These are phyloP conservation scores for Arthrinium puccinioides DNA, from an alignment of 2,329 filamentous ascomycete species.

Conservation along the genomic window DNA sequence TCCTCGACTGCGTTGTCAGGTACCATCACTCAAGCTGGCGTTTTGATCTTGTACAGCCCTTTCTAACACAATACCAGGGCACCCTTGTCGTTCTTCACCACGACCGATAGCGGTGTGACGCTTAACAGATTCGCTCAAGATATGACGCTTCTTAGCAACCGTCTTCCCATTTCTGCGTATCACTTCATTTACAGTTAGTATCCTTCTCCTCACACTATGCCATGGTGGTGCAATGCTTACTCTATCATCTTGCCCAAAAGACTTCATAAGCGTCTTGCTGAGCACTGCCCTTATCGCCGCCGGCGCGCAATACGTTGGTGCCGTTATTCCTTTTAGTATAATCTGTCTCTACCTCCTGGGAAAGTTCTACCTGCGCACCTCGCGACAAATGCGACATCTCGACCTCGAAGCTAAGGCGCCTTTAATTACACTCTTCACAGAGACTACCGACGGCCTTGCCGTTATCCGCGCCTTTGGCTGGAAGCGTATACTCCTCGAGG, in stretches of 20 bases:
- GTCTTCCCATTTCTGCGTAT: conserved; percentile 1
- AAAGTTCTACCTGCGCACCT: conserved; percentile 4
- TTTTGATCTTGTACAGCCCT: not conserved
- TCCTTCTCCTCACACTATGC: not conserved
- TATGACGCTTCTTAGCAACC: conserved; percentile 1
- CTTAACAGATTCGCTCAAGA: conserved; percentile 8
- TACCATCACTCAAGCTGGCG: not conserved
- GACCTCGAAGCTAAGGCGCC: not conserved
- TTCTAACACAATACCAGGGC: conserved; percentile 2
- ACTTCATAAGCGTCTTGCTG: not conserved
- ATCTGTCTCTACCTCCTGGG: not conserved
- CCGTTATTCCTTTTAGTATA: not conserved
- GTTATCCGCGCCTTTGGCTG: not conserved
- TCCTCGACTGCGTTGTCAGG: conserved; percentile 1
- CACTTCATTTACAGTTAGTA: conserved; percentile 1
- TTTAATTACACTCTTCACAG: not conserved
- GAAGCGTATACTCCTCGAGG: not conserved
- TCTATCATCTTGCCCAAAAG: not conserved
- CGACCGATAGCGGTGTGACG: conserved; percentile 8
- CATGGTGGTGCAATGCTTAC: not conserved
- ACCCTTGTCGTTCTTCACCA: conserved; percentile 12
- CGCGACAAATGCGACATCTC: not conserved
- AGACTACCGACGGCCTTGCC: not conserved
- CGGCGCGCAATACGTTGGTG: not conserved
- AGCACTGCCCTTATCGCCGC: not conserved